phyloP scores from a whole-genome alignment of 2,329 filamentous ascomycete species.

The Thelonectria blattea region DNA sequence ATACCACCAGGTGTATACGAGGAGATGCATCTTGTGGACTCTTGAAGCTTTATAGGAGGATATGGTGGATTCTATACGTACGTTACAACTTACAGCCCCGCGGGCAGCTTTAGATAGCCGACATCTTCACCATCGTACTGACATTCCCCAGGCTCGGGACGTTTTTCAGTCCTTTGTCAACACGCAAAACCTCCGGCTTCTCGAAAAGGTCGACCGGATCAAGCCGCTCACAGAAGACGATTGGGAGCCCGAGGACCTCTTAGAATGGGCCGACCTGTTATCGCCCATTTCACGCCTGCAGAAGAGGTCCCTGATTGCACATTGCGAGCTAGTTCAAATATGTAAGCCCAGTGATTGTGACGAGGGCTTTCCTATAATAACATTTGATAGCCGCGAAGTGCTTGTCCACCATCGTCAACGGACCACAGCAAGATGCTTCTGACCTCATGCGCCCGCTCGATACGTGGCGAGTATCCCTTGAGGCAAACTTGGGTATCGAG shows the following conservation, averaged over 20 bases:
- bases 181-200: constrained; percentile 8
- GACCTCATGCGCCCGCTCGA: constrained; percentile 4
- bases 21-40: not conserved
- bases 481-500: constrained; percentile 4
- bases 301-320: constrained; percentile 11
- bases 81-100: not conserved
- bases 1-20: not conserved
- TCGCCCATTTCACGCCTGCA: not conserved
- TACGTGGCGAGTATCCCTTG: constrained; percentile 16
- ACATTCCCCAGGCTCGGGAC: constrained; percentile 12
- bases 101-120: not conserved
- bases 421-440: not conserved
- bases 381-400: not conserved
- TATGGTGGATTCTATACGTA: constrained; percentile 31
- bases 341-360: constrained; percentile 5
- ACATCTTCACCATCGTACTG: not conserved
- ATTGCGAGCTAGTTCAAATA: constrained; percentile 22
- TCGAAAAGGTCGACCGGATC: not conserved
- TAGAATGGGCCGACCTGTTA: not conserved
- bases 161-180: constrained; percentile 25
- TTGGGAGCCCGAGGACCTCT: constrained; percentile 21
- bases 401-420: not conserved
- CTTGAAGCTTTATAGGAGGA: constrained; percentile 18
- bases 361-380: not conserved
- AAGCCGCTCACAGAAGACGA: constrained; percentile 9